phyloP scores from a whole-genome alignment of 371 early-diverging fungal genomes.

The Nematocida sp. region DNA sequence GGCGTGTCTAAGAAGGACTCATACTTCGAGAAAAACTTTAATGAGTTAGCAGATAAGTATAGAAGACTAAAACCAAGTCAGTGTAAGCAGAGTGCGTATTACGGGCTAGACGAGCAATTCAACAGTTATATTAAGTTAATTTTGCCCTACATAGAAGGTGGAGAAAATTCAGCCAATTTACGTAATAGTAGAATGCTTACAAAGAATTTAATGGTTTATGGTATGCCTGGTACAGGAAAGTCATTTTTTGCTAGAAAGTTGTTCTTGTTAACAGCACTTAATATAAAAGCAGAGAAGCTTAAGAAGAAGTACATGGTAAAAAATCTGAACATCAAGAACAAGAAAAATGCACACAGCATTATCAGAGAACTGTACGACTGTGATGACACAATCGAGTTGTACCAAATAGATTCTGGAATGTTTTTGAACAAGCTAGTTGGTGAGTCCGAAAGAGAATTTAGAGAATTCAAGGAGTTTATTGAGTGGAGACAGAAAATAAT shows the following conservation, averaged over 20 bases:
- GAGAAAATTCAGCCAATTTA: constrained; percentile 10
- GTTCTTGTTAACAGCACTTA: constrained; percentile 44
- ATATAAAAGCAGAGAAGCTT: constrained; percentile 45
- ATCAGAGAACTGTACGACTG: constrained; percentile 47
- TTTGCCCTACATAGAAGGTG: constrained; percentile 1
- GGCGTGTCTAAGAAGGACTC: background rate
- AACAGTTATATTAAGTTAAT: constrained; percentile 21
- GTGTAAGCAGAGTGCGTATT: constrained; percentile 25
- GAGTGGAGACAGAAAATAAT: constrained; percentile 36
- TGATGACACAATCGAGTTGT: constrained; percentile 54
- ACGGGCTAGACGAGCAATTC: constrained; percentile 36
- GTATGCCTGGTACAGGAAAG: constrained; percentile 68
- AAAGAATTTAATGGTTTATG: constrained; percentile 63
- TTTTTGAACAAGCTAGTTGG: constrained; percentile 65
- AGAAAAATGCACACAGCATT: background rate
- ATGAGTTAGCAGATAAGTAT: background rate
- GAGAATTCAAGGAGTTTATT: constrained; percentile 51
- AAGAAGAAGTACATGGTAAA: constrained; percentile 16
- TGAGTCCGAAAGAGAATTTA: constrained; percentile 58
- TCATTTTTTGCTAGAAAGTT: constrained; percentile 63
- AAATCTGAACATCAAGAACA: constrained; percentile 11
- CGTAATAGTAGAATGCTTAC: background rate
- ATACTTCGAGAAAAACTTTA: constrained; percentile 14
- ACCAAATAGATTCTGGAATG: constrained; percentile 47
- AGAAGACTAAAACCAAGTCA: constrained; percentile 24